Conservation (phyloP, 148 eudicot species). For the Diospyros lotus region DNA sequence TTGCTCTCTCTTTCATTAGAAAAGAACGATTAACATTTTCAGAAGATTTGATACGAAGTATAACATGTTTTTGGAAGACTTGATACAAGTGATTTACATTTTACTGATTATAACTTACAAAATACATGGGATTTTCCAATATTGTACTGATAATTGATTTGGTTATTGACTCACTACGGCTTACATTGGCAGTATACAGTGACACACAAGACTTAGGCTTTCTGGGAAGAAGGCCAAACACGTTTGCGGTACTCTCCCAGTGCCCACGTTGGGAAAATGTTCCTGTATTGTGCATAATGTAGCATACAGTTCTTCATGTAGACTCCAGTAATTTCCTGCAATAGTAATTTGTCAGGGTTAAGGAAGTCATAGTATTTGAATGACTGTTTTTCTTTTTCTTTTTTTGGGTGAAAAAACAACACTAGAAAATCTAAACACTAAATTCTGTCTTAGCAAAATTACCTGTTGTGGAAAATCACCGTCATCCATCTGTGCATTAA, state of each 20-base stretch:
- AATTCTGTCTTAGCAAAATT: not conserved
- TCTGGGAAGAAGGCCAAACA: conserved; percentile 20
- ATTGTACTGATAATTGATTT: too few relatives aligned
- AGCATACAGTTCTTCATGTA: conserved; percentile 54
- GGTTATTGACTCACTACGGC: too few relatives aligned
- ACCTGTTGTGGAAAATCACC: conserved; percentile 60
- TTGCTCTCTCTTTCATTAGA: not conserved
- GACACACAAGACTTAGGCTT: not conserved
- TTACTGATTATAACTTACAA: too few relatives aligned
- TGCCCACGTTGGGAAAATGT: conserved; percentile 52
- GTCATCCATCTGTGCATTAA: conserved; percentile 45
- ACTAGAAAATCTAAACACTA: too few relatives aligned
- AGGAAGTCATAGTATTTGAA: not conserved
- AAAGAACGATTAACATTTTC: not conserved
- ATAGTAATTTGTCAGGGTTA: not conserved
- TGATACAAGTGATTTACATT: too few relatives aligned
- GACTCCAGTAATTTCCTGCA: conserved; percentile 48
- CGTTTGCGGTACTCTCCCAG: conserved; percentile 45
- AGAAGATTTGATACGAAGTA: not conserved
- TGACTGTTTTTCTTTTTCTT: not conserved
- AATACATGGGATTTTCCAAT: too few relatives aligned
- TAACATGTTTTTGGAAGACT: too few relatives aligned
- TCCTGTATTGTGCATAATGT: conserved; percentile 47
- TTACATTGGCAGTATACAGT: too few relatives aligned
- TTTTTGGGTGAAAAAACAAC: not conserved